Conservation (phyloP, 768 basidiomycete genomes). For the Rhodotorula babjevae region DNA sequence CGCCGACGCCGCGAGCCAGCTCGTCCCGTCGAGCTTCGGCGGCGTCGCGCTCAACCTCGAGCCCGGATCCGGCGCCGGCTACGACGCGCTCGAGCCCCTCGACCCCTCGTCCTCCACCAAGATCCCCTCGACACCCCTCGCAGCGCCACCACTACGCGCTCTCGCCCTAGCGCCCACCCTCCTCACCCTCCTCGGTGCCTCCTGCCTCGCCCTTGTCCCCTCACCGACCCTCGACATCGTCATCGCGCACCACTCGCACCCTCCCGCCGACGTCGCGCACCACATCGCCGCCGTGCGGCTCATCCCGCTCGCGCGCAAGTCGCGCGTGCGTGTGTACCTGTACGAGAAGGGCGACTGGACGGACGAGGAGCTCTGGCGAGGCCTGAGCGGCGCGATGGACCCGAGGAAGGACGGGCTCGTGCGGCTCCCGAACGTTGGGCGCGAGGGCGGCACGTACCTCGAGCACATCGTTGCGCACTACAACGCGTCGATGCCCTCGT, state of each 20-base stretch:
- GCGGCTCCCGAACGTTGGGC: slow-evolving; percentile 39
- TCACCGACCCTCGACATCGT: slow-evolving; percentile 16
- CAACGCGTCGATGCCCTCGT: background rate
- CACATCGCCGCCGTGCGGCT: slow-evolving; percentile 13
- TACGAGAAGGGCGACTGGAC: slow-evolving; percentile 39
- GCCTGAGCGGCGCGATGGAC: background rate
- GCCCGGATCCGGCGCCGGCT: too few species aligned
- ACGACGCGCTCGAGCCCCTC: background rate
- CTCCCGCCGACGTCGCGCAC: background rate
- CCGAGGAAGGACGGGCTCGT: slow-evolving; percentile 39
- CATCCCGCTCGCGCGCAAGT: background rate
- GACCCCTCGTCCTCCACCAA: background rate
- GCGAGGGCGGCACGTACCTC: slow-evolving; percentile 46
- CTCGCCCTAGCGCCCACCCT: background rate
- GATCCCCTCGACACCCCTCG: background rate
- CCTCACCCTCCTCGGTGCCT: too few species aligned
- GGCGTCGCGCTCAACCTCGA: background rate
- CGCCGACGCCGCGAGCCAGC: background rate
- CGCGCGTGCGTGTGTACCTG: slow-evolving; percentile 29
- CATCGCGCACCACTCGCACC: slow-evolving; percentile 31
- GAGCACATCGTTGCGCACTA: slow-evolving; percentile 41
- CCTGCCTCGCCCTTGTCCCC: background rate
- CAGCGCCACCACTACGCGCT: background rate
- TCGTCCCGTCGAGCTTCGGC: too few species aligned
- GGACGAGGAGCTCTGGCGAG: background rate